A percentile compares a stretch with the other conserved stretches of the same genome.
Conservation (phyloP, 1,284 basidiomycete species). For the Anthracocystis walkeri region DNA sequence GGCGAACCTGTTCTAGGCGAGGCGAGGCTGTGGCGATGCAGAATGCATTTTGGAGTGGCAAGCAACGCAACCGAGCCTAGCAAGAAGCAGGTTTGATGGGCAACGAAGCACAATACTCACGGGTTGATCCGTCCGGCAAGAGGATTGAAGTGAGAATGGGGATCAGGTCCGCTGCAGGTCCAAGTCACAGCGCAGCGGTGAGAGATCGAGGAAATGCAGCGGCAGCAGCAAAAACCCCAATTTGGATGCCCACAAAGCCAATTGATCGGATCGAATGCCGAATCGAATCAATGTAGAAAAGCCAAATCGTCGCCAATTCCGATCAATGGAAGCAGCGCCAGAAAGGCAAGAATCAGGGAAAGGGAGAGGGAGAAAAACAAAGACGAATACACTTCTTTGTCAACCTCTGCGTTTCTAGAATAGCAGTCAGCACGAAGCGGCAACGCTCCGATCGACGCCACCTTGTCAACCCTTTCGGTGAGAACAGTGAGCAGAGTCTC, state of each 20-base stretch:
- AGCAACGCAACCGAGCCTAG: neutral
- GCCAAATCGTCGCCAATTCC: slow-evolving; percentile 27
- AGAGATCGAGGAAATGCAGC: slow-evolving; percentile 9
- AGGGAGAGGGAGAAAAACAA: slow-evolving; percentile 20
- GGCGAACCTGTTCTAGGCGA: neutral
- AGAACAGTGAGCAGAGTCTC: neutral
- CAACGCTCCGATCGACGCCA: slow-evolving; percentile 1
- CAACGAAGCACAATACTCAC: slow-evolving; percentile 24
- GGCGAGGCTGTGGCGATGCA: slow-evolving; percentile 7
- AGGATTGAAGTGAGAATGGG: slow-evolving; percentile 22
- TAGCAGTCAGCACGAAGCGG: slow-evolving; percentile 13
- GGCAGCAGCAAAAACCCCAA: neutral
- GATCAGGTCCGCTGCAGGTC: slow-evolving; percentile 34
- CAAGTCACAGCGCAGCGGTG: slow-evolving; percentile 26
- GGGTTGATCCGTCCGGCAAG: slow-evolving; percentile 25
- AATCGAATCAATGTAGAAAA: neutral
- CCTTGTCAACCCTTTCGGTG: slow-evolving; percentile 3
- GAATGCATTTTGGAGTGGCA: neutral
- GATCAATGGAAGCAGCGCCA: slow-evolving; percentile 26
- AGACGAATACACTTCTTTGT: slow-evolving; percentile 26
- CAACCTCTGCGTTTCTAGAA: slow-evolving; percentile 24
- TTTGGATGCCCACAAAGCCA: slow-evolving; percentile 8
- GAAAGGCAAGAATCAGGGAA: slow-evolving; percentile 10
- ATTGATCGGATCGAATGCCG: slow-evolving; percentile 19
- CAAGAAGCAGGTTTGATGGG: slow-evolving; percentile 1